These are phyloP conservation scores for Cyclotella atomus DNA, from an alignment of 108 stramenopile species.

Conservation along the genomic window DNA sequence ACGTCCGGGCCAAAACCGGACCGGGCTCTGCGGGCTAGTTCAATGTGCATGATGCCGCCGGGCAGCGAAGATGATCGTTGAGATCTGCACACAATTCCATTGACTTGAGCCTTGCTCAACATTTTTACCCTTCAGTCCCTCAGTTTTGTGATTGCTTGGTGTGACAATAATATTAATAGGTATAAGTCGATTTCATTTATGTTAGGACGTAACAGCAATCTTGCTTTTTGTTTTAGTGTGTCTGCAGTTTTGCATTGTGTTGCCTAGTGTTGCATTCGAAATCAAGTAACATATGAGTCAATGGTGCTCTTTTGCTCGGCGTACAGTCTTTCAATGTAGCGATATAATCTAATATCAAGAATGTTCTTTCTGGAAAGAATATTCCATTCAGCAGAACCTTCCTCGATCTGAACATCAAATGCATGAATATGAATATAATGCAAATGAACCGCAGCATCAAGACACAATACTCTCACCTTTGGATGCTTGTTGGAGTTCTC, in stretches of 20 bases:
- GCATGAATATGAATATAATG: not conserved
- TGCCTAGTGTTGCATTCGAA: no score
- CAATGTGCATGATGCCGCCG: not conserved
- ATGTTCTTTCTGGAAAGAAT: slow-evolving; percentile 21
- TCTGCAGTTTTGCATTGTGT: no score
- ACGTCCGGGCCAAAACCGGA: not conserved
- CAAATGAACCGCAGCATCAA: not conserved
- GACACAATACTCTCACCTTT: not conserved
- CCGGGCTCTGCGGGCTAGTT: not conserved
- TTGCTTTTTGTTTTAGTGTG: no score
- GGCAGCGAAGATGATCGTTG: no score
- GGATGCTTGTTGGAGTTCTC: slow-evolving; percentile 29
- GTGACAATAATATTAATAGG: no score
- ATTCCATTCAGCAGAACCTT: slow-evolving; percentile 25
- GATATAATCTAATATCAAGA: slow-evolving; percentile 33
- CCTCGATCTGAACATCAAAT: not conserved
- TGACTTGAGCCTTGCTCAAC: no score
- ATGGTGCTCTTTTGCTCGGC: slow-evolving; percentile 31
- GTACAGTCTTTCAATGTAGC: slow-evolving; percentile 25
- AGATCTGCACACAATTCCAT: no score
- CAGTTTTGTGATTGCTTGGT: no score
- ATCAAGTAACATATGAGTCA: slow-evolving; percentile 10
- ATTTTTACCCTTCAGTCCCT: no score
- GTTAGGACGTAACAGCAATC: no score
- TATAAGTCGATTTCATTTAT: no score